Base-by-base conservation (phyloP, 225 moss, liverwort and hornwort species). In the Lunularia cruciata region DNA sequence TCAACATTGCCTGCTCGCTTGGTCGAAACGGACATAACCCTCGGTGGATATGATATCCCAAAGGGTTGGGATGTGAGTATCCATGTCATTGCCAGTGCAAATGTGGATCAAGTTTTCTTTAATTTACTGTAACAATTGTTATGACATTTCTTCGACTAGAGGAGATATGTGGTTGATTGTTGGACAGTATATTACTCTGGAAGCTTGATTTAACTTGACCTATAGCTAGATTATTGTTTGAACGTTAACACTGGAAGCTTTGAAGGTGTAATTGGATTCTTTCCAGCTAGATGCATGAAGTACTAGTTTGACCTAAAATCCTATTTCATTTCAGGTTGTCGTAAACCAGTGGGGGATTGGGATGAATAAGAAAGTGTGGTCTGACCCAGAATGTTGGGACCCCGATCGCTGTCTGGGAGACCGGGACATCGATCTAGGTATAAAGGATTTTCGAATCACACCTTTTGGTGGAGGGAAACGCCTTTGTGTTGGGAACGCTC, bases 401-500 rank as follows among this genome's bases (percentile, higher is more conserved):
- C 87, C 85, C 6, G 80, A 85, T n/a, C 79, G 83, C 59, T 48
- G 48, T 19, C 16, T 87, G 1, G n/a, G 79, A n/a, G 57, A 35
- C 0, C 13, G 53, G 14, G 60, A 70, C 38, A 16, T 87, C 32
- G 85, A 87, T 60, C 74, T 87, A 82, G 87, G 87, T 5, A 75
- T 82, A 73, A 82, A 83, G 9, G 75, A 87, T 70, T 75, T 85
- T 53, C 48, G 58, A 42, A 67, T 87, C 42, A 67, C 82, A 75
- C 87, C 87, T 48, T 87, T 87, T 37, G 87, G 87, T 0, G 85
- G 84, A 5, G 87, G 87, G 32, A 87, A 87, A 67, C 69, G 87
- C 36, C 85, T 83, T 70, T 87, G 87, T 46, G 80, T 73, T 18
- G 87, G 87, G 19, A 48, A 18, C 30, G 4, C 52, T 25, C 76